Percentiles rank a stretch among this genome's conserved stretches.
Conservation (phyloP, 768 basidiomycete species). For the Boletus rubroflammeus region DNA sequence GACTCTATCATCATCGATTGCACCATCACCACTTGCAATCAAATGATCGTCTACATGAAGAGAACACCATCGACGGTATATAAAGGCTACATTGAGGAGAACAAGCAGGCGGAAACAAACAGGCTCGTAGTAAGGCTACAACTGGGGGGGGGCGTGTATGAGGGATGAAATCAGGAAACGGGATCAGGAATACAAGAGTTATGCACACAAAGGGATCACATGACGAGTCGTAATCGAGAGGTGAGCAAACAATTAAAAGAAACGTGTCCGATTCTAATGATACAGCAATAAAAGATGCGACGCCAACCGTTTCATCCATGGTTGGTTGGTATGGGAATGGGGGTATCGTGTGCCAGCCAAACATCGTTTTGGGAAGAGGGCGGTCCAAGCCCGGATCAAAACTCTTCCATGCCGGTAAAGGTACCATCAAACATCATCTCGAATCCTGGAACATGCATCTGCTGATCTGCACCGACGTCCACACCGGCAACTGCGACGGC, state of each 20-base stretch:
- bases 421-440: constrained; percentile 16
- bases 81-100: neutral
- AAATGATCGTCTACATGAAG: neutral
- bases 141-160: neutral
- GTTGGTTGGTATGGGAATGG: neutral
- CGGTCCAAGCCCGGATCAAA: neutral
- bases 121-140: neutral
- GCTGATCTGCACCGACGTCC: constrained; percentile 3
- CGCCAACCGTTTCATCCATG: neutral
- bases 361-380: neutral
- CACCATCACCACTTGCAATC: neutral
- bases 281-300: constrained; percentile 2
- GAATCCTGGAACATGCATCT: constrained; percentile 5
- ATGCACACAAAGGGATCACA: neutral
- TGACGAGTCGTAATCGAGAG: neutral
- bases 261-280: neutral
- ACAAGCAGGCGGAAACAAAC: neutral
- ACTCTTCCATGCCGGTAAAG: constrained; percentile 11
- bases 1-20: neutral
- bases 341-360: neutral
- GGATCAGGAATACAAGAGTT: neutral
- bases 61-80: neutral
- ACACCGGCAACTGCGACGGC: constrained; percentile 5
- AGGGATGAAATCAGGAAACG: neutral
- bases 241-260: neutral